Percentiles rank a stretch among this genome's conserved stretches.
phyloP scores from a whole-genome alignment of 306 rosid genomes.

The Lathyrus tuberosus region DNA sequence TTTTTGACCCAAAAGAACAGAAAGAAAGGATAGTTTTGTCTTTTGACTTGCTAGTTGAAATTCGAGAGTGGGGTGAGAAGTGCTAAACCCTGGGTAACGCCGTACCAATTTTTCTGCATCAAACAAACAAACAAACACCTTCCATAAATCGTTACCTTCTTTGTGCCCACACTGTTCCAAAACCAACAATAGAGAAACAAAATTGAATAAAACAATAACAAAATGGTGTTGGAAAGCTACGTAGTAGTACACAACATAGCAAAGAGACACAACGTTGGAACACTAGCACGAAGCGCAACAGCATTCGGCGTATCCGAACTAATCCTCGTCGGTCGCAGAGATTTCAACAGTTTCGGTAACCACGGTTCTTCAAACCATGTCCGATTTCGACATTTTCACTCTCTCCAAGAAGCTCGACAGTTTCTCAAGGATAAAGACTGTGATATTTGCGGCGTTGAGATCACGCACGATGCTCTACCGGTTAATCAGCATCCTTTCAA shows the following conservation, averaged over 20 bases:
- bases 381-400: conserved; percentile 87
- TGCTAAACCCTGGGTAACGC: background rate
- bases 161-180: background rate
- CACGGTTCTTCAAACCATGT: conserved; percentile 88
- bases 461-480: conserved; percentile 69
- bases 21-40: background rate
- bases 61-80: background rate
- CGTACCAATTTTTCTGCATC: background rate
- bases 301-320: conserved; percentile 88
- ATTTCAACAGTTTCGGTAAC: conserved; percentile 87
- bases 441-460: conserved; percentile 95
- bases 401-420: conserved; percentile 71
- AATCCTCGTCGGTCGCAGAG: conserved; percentile 83
- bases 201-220: background rate
- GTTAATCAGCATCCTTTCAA: conserved; percentile 85
- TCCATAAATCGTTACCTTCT: background rate
- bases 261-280: conserved; percentile 83
- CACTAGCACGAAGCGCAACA: conserved; percentile 90
- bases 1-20: background rate
- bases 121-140: background rate
- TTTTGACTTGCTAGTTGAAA: background rate
- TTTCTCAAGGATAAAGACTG: conserved; percentile 80
- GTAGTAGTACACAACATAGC: conserved; percentile 95
- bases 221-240: conserved; percentile 65
- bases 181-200: background rate